These are phyloP conservation scores for Drechslerella dactyloides DNA, from an alignment of 2,329 filamentous ascomycete genomes.

Conservation along the genomic window DNA sequence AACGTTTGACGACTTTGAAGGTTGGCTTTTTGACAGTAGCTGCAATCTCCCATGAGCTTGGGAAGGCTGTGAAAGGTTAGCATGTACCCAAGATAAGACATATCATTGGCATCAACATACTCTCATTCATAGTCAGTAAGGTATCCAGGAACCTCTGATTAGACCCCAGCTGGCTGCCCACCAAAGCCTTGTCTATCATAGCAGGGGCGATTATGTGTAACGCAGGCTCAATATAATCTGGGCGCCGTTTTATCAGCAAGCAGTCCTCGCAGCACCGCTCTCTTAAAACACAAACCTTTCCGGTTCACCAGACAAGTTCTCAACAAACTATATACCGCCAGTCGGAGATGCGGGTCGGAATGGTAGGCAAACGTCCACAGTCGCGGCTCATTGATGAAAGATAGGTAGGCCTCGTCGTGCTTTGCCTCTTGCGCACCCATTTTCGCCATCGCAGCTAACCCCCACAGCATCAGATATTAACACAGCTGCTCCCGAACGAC, in stretches of 20 bases:
- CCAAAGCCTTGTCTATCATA: conserved; percentile 76
- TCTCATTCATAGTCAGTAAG: conserved; percentile 69
- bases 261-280: not conserved
- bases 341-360: conserved; percentile 66
- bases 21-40: conserved; percentile 64
- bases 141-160: conserved; percentile 73
- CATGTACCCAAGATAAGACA: conserved; percentile 56
- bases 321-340: conserved; percentile 66
- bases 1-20: conserved; percentile 68
- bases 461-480: conserved; percentile 56
- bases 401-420: conserved; percentile 68
- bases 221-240: conserved; percentile 62
- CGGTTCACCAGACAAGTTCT: conserved; percentile 63
- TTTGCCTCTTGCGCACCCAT: conserved; percentile 65
- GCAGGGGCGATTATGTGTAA: conserved; percentile 64
- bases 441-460: conserved; percentile 41
- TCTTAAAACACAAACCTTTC: conserved; percentile 55
- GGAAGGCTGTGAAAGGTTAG: conserved; percentile 55
- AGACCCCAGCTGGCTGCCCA: conserved; percentile 75
- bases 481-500: not conserved
- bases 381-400: conserved; percentile 69
- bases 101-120: conserved; percentile 58
- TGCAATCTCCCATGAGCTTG: conserved; percentile 53
- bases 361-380: conserved; percentile 68
- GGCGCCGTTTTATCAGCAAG: conserved; percentile 26